A percentile compares a stretch with the other conserved stretches of the same genome.
Conservation (phyloP, 2,329 filamentous ascomycete species). For the Diplodia scrobiculata region DNA sequence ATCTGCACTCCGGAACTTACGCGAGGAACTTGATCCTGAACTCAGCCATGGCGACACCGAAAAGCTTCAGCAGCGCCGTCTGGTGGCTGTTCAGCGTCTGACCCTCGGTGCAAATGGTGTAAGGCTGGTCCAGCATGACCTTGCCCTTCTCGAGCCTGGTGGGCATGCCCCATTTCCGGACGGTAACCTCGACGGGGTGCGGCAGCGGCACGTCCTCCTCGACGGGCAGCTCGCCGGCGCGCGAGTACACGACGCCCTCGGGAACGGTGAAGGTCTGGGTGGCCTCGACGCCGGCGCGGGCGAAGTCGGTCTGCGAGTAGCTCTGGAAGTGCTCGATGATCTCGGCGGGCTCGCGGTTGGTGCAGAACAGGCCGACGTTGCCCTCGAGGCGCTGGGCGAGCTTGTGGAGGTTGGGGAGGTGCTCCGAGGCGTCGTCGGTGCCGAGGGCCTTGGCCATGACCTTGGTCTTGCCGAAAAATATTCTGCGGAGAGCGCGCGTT, state of each 20-base stretch:
- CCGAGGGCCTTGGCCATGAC: slow-evolving; percentile 97
- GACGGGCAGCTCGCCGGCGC: slow-evolving; percentile 73
- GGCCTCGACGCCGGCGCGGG: slow-evolving; percentile 78
- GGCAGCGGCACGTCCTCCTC: slow-evolving; percentile 85
- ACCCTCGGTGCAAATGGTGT: slow-evolving; percentile 81
- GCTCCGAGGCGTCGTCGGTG: slow-evolving; percentile 72
- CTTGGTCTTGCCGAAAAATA: slow-evolving; percentile 99
- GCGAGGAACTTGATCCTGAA: slow-evolving; percentile 82
- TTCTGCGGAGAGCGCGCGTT: slow-evolving; percentile 18
- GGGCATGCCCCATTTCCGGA: slow-evolving; percentile 86
- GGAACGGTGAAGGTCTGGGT: slow-evolving; percentile 78
- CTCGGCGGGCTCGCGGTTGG: slow-evolving; percentile 68
- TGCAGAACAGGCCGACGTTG: slow-evolving; percentile 88
- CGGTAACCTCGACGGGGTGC: slow-evolving; percentile 85
- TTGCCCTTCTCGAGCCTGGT: slow-evolving; percentile 86
- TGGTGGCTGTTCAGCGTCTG: slow-evolving; percentile 86
- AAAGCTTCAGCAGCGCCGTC: slow-evolving; percentile 90
- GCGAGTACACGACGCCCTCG: slow-evolving; percentile 75
- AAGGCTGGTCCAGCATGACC: slow-evolving; percentile 73
- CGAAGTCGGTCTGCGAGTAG: slow-evolving; percentile 81
- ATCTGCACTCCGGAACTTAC: slow-evolving; percentile 56
- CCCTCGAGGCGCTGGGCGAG: slow-evolving; percentile 73
- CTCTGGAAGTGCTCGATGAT: slow-evolving; percentile 72
- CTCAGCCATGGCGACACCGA: slow-evolving; percentile 85
- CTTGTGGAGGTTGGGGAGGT: slow-evolving; percentile 73